Evolutionary conservation across 257 asterid genomes (phyloP).

Genomic region (Solanum gandarillasii): DNA sequence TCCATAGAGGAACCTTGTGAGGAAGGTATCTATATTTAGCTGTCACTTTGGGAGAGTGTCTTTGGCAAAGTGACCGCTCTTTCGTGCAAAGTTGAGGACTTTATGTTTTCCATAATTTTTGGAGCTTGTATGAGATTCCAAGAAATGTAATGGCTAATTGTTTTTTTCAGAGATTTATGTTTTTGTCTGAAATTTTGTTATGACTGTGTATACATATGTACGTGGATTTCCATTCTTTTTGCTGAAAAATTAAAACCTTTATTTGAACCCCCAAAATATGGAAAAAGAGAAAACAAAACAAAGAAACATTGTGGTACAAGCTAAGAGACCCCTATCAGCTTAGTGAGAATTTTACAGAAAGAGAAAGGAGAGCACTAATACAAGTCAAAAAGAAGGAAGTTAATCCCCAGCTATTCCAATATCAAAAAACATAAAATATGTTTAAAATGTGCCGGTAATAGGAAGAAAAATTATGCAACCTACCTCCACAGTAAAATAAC

Average conservation of each 20-base stretch:
- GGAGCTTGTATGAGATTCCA: neutral
- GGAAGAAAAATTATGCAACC: slow-evolving; percentile 2
- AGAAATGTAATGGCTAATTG: neutral
- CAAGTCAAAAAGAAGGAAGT: neutral
- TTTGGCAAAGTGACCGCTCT: neutral
- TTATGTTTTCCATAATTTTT: neutral
- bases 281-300: neutral
- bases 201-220: neutral
- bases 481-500: slow-evolving; percentile 96
- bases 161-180: neutral
- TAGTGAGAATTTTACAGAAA: neutral
- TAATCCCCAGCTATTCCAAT: neutral
- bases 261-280: neutral
- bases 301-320: neutral
- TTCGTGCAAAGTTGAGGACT: neutral
- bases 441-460: neutral
- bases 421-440: neutral
- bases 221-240: neutral
- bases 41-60: neutral
- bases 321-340: neutral
- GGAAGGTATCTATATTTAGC: neutral
- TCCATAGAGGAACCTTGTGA: neutral
- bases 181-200: neutral
- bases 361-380: neutral
- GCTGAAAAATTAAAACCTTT: neutral